These are phyloP conservation scores for Parastagonospora avenae DNA, from an alignment of 2,329 filamentous ascomycete genomes.

Conservation along the genomic window DNA sequence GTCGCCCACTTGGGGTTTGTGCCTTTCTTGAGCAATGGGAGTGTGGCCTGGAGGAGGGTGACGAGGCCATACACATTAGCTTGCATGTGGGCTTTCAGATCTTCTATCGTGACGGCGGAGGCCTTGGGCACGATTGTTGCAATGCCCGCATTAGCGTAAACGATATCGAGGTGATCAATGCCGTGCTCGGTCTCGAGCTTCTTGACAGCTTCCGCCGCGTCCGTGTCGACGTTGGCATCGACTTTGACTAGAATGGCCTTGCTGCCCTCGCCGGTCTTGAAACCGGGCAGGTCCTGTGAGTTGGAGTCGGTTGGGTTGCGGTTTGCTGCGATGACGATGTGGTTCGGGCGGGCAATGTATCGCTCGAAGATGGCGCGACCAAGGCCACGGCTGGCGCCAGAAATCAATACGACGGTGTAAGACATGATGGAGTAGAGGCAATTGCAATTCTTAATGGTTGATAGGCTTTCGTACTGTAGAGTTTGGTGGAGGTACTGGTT, in stretches of 20 bases:
- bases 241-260: constrained; percentile 13
- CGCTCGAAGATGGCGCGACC: too few species aligned
- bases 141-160: constrained; percentile 1
- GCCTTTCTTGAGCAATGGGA: constrained; percentile 9
- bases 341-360: constrained; percentile 5
- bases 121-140: constrained; percentile 5
- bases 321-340: constrained; percentile 49
- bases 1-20: too few species aligned
- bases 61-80: constrained; percentile 17
- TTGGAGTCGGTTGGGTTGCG: constrained; percentile 36
- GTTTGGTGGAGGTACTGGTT: too few species aligned
- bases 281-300: constrained; percentile 26
- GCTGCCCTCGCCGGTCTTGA: constrained; percentile 16
- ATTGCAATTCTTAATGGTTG: too few species aligned
- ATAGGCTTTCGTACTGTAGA: too few species aligned
- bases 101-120: constrained; percentile 3
- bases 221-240: constrained; percentile 11
- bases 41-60: constrained; percentile 16
- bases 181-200: constrained; percentile 8
- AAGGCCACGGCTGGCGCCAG: too few species aligned
- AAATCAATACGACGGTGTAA: too few species aligned
- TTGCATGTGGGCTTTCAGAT: constrained; percentile 9
- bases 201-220: constrained; percentile 4
- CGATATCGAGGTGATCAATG: constrained; percentile 15
- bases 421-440: too few species aligned